Percentiles rank a stretch among this genome's conserved stretches.
Conservation (phyloP, 2,329 filamentous ascomycete genomes). For the Epicoccum sorghinum region DNA sequence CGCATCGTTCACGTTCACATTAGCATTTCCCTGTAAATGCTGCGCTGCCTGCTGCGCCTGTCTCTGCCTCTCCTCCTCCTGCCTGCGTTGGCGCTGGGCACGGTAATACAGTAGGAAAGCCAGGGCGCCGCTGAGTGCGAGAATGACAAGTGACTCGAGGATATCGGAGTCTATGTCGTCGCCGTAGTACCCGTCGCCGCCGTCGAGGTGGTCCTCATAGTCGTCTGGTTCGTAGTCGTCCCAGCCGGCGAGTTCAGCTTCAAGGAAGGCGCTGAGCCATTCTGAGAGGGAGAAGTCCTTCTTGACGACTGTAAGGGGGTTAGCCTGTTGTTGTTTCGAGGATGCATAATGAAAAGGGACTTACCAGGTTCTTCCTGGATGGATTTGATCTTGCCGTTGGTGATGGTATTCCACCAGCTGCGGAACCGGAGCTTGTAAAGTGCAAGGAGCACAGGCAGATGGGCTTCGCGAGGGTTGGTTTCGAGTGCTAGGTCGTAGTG, state of each 20-base stretch:
- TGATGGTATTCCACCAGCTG: slow-evolving; percentile 94
- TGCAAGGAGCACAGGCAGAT: slow-evolving; percentile 88
- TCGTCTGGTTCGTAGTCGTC: slow-evolving; percentile 62
- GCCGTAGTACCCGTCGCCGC: slow-evolving; percentile 63
- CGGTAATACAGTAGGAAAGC: slow-evolving; percentile 81
- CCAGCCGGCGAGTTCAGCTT: slow-evolving; percentile 61
- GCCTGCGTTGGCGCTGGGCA: slow-evolving; percentile 63
- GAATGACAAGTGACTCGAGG: slow-evolving; percentile 82
- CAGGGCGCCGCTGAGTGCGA: slow-evolving; percentile 75
- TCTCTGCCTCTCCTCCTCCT: slow-evolving; percentile 50
- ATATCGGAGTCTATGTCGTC: slow-evolving; percentile 76
- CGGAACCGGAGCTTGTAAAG: slow-evolving; percentile 82
- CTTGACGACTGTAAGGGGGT: slow-evolving; percentile 61
- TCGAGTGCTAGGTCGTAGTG: slow-evolving; percentile 93
- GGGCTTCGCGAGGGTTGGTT: slow-evolving; percentile 84
- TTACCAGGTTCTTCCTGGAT: slow-evolving; percentile 88
- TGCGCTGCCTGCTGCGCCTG: slow-evolving; percentile 25
- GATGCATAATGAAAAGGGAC: slow-evolving; percentile 27
- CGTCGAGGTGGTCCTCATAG: slow-evolving; percentile 46
- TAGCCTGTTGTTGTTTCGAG: slow-evolving; percentile 4
- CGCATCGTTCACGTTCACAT: neutral
- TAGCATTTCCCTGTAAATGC: slow-evolving; percentile 1
- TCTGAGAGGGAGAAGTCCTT: slow-evolving; percentile 81
- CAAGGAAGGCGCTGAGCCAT: slow-evolving; percentile 86
- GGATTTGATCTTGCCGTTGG: slow-evolving; percentile 86